Base-by-base conservation (phyloP, 2,329 filamentous ascomycete species). In the Tolypocladium pustulatum region DNA sequence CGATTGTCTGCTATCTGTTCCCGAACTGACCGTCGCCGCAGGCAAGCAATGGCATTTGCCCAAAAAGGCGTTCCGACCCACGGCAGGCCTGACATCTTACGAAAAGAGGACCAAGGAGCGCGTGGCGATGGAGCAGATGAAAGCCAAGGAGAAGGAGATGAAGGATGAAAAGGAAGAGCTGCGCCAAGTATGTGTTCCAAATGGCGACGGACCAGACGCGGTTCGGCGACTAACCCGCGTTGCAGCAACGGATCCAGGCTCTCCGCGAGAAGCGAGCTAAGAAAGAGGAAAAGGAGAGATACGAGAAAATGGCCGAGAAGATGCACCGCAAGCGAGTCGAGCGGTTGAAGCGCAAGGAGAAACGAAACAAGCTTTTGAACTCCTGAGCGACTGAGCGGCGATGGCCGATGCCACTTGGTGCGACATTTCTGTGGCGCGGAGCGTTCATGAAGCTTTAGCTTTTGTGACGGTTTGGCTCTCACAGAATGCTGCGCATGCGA, bases 291-390 rank as follows among this genome's bases (percentile, higher is more conserved):
- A 91, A 89, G 74, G 91, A 92, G 69, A 81, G 93, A 65, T 97
- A 93, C 71, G 90, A 91, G 73, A 90, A 92, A 79, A 84, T 99
- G 84, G 93, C 91, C 25, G 90, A 91, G 77, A 97, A 94, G 79
- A 97, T 99, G 94, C 93, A 97, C 78, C 86, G 84, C 75, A 97
- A 96, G 81, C 83, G 92, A 61, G 88, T 97, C 15, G 94, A 99
- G 76, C 84, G 94, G 66, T 75, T 96, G 74, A 96, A 91, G 86
- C 84, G 92, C 70, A 89, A 91, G 74, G 94, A 99, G 80, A 97
- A 97, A 86, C 86, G 94, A 71, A 99, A 93, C 75, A 94, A 93
- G 78, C 76, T 91, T 71, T 71, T 88, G 67, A 86, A 87, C 71
- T 87, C 84, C 61, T 87, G 77, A 73, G 56, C 34, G 27, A 30